Conservation (phyloP, 495 filamentous ascomycete species). For the Lepraria neglecta region DNA sequence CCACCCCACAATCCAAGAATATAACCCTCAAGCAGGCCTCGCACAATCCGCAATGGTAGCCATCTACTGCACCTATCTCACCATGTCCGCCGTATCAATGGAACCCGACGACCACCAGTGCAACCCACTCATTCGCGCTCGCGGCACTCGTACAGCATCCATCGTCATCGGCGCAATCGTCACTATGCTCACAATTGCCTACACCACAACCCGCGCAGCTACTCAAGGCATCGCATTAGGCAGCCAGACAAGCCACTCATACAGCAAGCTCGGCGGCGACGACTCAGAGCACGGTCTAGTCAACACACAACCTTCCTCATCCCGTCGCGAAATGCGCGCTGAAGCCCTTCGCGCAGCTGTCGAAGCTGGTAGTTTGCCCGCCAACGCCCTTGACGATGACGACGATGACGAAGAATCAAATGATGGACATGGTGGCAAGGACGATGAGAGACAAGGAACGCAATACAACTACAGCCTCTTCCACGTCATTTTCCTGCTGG, state of each 20-base stretch:
- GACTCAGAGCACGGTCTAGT: conserved; percentile 79
- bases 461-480: conserved; percentile 97
- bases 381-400: conserved; percentile 78
- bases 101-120: conserved; percentile 92
- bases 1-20: conserved; percentile 83
- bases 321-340: conserved; percentile 81
- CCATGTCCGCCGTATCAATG: conserved; percentile 97
- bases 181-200: conserved; percentile 94
- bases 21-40: conserved; percentile 86
- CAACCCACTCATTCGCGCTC: conserved; percentile 86
- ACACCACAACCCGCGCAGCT: conserved; percentile 93
- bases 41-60: conserved; percentile 97
- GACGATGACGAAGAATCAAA: conserved; percentile 60
- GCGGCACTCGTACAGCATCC: conserved; percentile 82
- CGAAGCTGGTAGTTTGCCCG: conserved; percentile 82
- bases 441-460: conserved; percentile 82
- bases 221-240: conserved; percentile 87
- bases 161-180: conserved; percentile 88
- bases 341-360: conserved; percentile 88
- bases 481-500: conserved; percentile 96
- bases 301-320: conserved; percentile 68
- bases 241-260: conserved; percentile 53
- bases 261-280: conserved; percentile 56
- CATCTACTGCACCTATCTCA: conserved; percentile 96
- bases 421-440: conserved; percentile 55